Evolutionary conservation across 345 rosid genomes (phyloP), one percentile per base, ranked within the genome.

Genomic region (Sisymbrium irio): DNA sequence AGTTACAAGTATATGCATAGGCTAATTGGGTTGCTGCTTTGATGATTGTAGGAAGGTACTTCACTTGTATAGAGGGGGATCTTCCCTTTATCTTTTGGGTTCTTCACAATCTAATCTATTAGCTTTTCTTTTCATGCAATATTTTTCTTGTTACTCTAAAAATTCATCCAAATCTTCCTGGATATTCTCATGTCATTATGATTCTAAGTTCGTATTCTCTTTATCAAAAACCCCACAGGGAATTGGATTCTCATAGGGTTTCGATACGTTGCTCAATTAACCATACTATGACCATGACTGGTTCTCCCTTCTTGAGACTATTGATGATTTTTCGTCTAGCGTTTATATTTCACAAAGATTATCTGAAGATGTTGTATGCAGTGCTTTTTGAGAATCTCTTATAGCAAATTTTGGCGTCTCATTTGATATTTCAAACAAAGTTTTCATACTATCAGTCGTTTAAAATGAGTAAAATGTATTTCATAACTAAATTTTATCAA

Each of bases 91-190:
- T 65, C 80, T 77, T 65, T 77, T 71, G 80, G 76, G 61, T 71
- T 71, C 61, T 71, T 57, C 76, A 51, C 80, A 76, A 53, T 76
- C 47, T 64, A 63, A 70, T 63, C 76, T 70, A 46, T 63, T 76
- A 63, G 71, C 76, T 71, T 77, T 77, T 70, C 80, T 77, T 77
- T 77, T 71, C 63, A 77, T 77, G 76, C 76, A 71, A 41, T 77
- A 65, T 65, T 77, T 77, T 77, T 63, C 80, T 71, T 71, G 80
- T 77, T 55, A 71, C 63, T 65, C 76, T 71, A 71, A 71, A 75
- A 68, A 62, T 42, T 46, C 54, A 39, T 55, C 55, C 17, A 77
- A 65, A 71, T 77, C 80, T 77, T 76, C 76, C 5, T 71, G 80
- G 80, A 77, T 77, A 70, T 77, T 71, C 80, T 49, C 76, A 1